Evolutionary conservation across 1,284 basidiomycete species (phyloP), one percentile per base, ranked within the genome.

Genomic region (Sparassis latifolia): DNA sequence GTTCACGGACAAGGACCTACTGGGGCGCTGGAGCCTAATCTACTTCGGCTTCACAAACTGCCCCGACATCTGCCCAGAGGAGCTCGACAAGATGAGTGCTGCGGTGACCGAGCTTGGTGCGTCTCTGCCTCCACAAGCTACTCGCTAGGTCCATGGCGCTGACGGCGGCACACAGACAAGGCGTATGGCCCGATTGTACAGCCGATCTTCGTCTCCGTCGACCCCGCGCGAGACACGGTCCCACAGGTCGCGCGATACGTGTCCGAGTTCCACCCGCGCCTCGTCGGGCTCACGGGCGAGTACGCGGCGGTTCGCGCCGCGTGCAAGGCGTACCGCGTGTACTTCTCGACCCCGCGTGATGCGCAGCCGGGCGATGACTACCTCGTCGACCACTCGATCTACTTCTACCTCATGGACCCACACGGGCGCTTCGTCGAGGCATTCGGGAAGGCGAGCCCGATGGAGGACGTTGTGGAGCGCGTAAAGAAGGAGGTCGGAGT

Each of bases 41-140:
- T 99, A 99, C 73, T 97, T 97, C 69, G 94, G 94, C 10, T 97
- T 97, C 72, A 94, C 93, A 33, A 94, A 97, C 69, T 97, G 94
- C 67, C 97, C 96, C 3, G 97, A 99, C 69, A 98, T 99, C 54
- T 99, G 96, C 67, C 96, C 96, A 2, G 92, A 97, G 55, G 96
- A 99, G 71, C 77, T 99, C 33, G 96, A 99, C 76, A 99, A 99
- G 75, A 87, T 98, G 78, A 84, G 87, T 27, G 77, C 73, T 1
- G 86, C 95, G n/a, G 79, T 98, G 33, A 76, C 89, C 40, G 71
- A 76, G 44, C 75, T 92, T 52, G 85, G 91, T 87, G 58, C 57
- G 86, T 70, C 30, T 40, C 45, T 47, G 28, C 30, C 28, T 38
- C 44, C 29, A 41, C 33, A 35, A 40, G 20, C 45, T 29, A 48